Conservation (phyloP, 2,329 filamentous ascomycete genomes). For the Phyllosticta citriasiana region DNA sequence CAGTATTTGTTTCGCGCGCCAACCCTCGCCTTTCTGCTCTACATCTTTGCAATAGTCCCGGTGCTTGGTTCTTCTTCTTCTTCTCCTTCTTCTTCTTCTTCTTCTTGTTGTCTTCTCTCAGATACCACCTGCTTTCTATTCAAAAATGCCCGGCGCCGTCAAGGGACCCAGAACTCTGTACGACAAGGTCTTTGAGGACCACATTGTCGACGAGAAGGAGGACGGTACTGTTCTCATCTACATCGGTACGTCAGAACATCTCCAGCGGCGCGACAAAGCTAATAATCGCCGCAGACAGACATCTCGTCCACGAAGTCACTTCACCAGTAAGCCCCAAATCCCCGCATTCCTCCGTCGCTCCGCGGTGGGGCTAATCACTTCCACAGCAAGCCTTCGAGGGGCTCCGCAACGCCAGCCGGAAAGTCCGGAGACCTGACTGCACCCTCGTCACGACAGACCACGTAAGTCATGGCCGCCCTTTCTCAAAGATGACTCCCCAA, state of each 20-base stretch:
- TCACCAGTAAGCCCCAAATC: constrained; percentile 59
- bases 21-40: constrained; percentile 1
- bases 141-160: constrained; percentile 66
- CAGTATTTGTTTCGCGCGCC: constrained; percentile 10
- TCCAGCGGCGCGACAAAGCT: constrained; percentile 12
- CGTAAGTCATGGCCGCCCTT: constrained; percentile 45
- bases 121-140: constrained; percentile 5
- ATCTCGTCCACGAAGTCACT: constrained; percentile 97
- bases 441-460: constrained; percentile 95
- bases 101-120: constrained; percentile 15
- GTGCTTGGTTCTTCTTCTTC: constrained; percentile 9
- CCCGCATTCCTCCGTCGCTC: background rate
- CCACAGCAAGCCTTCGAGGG: constrained; percentile 90
- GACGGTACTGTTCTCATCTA: constrained; percentile 90
- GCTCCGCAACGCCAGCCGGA: constrained; percentile 75
- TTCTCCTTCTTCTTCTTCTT: constrained; percentile 1
- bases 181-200: constrained; percentile 92
- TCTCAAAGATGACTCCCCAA: constrained; percentile 12
- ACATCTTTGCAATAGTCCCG: background rate
- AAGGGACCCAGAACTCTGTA: constrained; percentile 75
- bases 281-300: constrained; percentile 56
- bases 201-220: constrained; percentile 89
- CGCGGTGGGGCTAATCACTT: constrained; percentile 6
- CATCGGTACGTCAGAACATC: constrained; percentile 57
- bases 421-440: constrained; percentile 89